These are phyloP conservation scores for Thermomucor indicae-seudaticae DNA, from an alignment of 371 early-diverging fungal genomes.

Conservation along the genomic window DNA sequence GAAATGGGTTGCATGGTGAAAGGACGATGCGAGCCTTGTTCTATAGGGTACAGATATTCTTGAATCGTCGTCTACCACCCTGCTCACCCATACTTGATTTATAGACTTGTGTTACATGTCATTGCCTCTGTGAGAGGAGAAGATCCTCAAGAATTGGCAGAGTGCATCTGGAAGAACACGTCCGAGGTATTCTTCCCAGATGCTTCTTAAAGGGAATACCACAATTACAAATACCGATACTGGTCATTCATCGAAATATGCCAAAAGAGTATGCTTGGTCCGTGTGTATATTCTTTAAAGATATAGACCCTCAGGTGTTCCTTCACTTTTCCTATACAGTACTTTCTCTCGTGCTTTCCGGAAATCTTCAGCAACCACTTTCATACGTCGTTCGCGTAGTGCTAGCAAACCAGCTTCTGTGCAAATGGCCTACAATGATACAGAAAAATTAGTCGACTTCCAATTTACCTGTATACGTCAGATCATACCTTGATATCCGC, in stretches of 20 bases:
- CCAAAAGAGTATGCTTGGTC: too few relatives aligned
- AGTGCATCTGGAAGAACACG: constrained; percentile 58
- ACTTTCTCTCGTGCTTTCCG: constrained; percentile 99
- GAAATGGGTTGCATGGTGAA: constrained; percentile 74
- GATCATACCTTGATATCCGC: constrained; percentile 94
- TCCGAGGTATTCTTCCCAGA: constrained; percentile 54
- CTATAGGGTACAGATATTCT: constrained; percentile 51
- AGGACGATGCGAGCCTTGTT: constrained; percentile 83
- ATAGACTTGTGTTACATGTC: constrained; percentile 57
- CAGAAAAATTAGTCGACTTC: too few relatives aligned
- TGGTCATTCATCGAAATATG: too few relatives aligned
- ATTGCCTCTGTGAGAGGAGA: constrained; percentile 52
- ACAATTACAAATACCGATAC: too few relatives aligned
- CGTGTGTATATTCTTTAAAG: constrained; percentile 47
- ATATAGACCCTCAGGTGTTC: constrained; percentile 96
- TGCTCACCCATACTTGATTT: background rate
- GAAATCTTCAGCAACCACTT: constrained; percentile 98
- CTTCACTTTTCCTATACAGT: constrained; percentile 97
- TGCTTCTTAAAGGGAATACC: too few relatives aligned
- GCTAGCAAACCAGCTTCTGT: constrained; percentile 99
- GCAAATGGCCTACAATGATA: constrained; percentile 88
- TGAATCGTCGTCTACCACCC: background rate
- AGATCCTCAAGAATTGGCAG: constrained; percentile 48
- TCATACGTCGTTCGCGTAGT: constrained; percentile 98
- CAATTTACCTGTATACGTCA: too few relatives aligned